phyloP scores from a whole-genome alignment of 139 green algal species.

The Tetraselmis striata region DNA sequence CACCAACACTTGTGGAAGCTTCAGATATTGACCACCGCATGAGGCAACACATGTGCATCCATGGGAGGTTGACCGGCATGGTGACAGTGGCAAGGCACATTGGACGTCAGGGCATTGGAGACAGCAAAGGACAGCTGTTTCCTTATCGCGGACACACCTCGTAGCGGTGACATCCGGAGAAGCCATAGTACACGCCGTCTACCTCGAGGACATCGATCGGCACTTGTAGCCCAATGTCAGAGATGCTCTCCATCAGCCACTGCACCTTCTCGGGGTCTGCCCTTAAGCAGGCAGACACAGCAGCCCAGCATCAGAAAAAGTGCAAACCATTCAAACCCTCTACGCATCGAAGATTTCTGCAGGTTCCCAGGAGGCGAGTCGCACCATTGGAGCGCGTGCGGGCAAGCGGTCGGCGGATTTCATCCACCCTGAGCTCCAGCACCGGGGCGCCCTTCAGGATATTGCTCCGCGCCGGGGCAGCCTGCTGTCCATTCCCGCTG shows the following conservation, averaged over 20 bases:
- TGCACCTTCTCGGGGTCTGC: conserved; percentile 75
- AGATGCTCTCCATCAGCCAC: conserved; percentile 73
- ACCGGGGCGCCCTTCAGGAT: not conserved
- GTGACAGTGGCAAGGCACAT: not conserved
- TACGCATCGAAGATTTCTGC: too few relatives aligned
- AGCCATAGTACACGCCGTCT: conserved; percentile 76
- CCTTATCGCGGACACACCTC: conserved; percentile 53
- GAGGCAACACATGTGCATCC: not conserved
- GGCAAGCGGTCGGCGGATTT: not conserved
- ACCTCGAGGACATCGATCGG: conserved; percentile 79
- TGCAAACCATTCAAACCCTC: too few relatives aligned
- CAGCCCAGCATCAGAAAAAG: too few relatives aligned
- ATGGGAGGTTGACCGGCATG: not conserved
- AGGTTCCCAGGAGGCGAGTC: too few relatives aligned
- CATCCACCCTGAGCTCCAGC: not conserved
- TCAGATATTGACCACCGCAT: not conserved
- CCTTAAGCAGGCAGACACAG: too few relatives aligned
- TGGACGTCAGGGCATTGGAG: too few relatives aligned
- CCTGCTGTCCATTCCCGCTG: too few relatives aligned
- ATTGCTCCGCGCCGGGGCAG: too few relatives aligned
- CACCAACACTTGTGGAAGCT: too few relatives aligned
- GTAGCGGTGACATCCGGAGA: conserved; percentile 80
- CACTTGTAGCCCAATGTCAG: conserved; percentile 73
- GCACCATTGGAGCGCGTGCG: not conserved
- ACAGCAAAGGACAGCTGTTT: too few relatives aligned